Percentiles rank a stretch among this genome's conserved stretches.
These are phyloP conservation scores for Aspergillus pseudoviridinutans DNA, from an alignment of 2,329 filamentous ascomycete species.

Conservation along the genomic window DNA sequence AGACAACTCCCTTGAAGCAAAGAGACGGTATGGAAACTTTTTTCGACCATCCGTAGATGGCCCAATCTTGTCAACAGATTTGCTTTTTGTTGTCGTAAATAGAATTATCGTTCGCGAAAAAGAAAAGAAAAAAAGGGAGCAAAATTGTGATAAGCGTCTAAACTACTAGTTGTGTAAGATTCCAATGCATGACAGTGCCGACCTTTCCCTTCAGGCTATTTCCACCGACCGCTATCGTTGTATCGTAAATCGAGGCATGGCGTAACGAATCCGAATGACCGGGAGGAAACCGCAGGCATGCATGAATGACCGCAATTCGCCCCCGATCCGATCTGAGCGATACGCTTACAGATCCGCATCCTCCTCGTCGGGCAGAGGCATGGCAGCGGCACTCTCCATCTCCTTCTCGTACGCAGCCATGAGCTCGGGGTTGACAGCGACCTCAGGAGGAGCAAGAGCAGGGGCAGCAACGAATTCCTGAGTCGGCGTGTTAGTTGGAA, in stretches of 20 bases:
- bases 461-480: conserved; percentile 96
- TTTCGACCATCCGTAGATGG: conserved; percentile 1
- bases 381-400: conserved; percentile 73
- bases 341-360: conserved; percentile 59
- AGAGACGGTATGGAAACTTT: conserved; percentile 8
- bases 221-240: conserved; percentile 34
- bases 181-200: conserved; percentile 33
- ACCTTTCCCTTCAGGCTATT: conserved; percentile 26
- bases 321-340: conserved; percentile 11
- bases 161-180: conserved; percentile 25
- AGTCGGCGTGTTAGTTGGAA: conserved; percentile 12
- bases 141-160: conserved; percentile 29
- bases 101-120: conserved; percentile 19
- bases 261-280: conserved; percentile 18
- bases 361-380: conserved; percentile 93
- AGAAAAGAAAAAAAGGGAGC: conserved; percentile 12
- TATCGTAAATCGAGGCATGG: conserved; percentile 34
- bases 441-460: conserved; percentile 90
- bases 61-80: background rate
- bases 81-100: conserved; percentile 6
- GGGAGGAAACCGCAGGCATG: conserved; percentile 6
- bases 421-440: conserved; percentile 78
- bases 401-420: conserved; percentile 81
- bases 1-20: background rate
- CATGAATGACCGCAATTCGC: conserved; percentile 3